phyloP scores from a whole-genome alignment of 371 early-diverging fungal genomes.

The Actinomucor elegans region DNA sequence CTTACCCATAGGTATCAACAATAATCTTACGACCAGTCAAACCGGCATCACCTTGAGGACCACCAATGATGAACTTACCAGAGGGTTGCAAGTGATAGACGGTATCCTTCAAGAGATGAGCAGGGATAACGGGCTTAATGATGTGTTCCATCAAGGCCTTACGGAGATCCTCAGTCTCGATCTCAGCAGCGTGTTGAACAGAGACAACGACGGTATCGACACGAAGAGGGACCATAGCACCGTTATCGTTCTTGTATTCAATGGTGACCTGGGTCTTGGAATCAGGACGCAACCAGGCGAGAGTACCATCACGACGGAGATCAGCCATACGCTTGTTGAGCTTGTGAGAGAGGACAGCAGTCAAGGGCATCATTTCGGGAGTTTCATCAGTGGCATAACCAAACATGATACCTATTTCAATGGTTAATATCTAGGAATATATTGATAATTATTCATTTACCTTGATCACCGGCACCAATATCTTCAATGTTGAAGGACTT shows the following conservation, averaged over 20 bases:
- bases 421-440: too few relatives aligned
- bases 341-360: constrained; percentile 95
- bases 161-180: constrained; percentile 83
- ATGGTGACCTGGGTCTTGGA: constrained; percentile 99
- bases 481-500: constrained; percentile 89
- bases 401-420: too few relatives aligned
- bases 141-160: constrained; percentile 92
- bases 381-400: constrained; percentile 98
- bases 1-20: constrained; percentile 83
- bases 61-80: constrained; percentile 99
- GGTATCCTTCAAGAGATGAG: constrained; percentile 89
- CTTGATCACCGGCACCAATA: constrained; percentile 98
- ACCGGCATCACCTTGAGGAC: constrained; percentile 99
- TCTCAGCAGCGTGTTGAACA: constrained; percentile 95
- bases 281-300: constrained; percentile 97
- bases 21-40: constrained; percentile 99
- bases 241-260: constrained; percentile 95
- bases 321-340: constrained; percentile 95
- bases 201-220: constrained; percentile 99
- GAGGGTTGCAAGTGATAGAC: constrained; percentile 98
- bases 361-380: constrained; percentile 98
- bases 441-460: too few relatives aligned
- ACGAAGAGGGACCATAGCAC: constrained; percentile 92
- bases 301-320: constrained; percentile 89
- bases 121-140: constrained; percentile 93